Evolutionary conservation across 1,284 basidiomycete species (phyloP), one percentile per base, ranked within the genome.

Genomic region (Ceratobasidium papillatum): DNA sequence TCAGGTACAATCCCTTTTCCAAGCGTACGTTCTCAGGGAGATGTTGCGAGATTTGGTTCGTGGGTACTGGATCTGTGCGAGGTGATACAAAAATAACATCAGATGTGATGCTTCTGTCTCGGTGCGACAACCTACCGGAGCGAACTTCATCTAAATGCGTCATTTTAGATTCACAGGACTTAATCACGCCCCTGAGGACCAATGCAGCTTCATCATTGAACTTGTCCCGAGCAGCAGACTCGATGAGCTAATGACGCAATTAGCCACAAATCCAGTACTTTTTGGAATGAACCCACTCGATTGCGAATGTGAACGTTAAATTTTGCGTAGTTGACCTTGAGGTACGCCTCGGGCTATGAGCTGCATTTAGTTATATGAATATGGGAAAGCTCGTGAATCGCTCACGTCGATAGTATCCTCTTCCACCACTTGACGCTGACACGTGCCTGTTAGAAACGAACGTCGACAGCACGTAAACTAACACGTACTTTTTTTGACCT

Each of bases 241-340:
- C 89, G 71, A 97, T 88, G 63, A 97, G 85, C 93, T 45, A 71
- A 17, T 69, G 72, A 30, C 61, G 51, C n/a, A 74, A n/a, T 75
- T 54, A 52, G 61, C 38, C 43, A 30, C 30, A 63, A n/a, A 61
- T 73, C 12, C 19, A 25, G 9, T 1, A 62, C 38, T n/a, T 49
- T 25, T 17, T 19, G 22, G 17, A 54, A 14, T 34, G 38, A 75
- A 79, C 86, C 45, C 78, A 94, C 94, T 81, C 92, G 87, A 82
- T 98, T 96, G 43, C 97, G 91, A 63, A 98, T 90, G 78, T 94
- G 91, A 41, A 96, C 86, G 78, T 94, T 91, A 82, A 96, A 97
- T 78, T 90, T 92, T 78, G 96, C 92, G 80, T 91, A 93, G 82
- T 98, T 96, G 71, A 98, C 87, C 58, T 92, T 89, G 80, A 96